Evolutionary conservation across 306 rosid genomes (phyloP).

Genomic region (Notholithocarpus densiflorus): DNA sequence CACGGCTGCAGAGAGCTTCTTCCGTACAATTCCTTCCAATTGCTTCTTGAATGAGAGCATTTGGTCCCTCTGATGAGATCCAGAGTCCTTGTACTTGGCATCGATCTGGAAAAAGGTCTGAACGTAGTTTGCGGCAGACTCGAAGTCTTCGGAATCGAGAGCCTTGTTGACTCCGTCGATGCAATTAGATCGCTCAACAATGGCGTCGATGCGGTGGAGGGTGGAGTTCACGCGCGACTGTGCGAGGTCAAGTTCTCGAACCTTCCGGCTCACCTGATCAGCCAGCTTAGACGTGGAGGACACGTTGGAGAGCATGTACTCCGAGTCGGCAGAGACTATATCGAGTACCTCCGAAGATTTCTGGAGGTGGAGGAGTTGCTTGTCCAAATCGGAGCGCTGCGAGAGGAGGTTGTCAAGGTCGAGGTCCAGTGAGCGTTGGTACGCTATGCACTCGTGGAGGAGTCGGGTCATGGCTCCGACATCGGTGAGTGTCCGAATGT

Average conservation of each 20-base stretch:
- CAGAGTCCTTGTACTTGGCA: constrained; percentile 59
- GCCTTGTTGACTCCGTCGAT: constrained; percentile 71
- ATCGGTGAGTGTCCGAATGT: constrained; percentile 43
- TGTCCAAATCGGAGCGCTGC: constrained; percentile 76
- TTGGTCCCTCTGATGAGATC: constrained; percentile 75
- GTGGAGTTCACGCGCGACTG: constrained; percentile 83
- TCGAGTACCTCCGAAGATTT: constrained; percentile 67
- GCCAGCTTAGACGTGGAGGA: constrained; percentile 54
- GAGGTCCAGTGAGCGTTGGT: constrained; percentile 54
- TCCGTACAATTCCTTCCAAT: constrained; percentile 71
- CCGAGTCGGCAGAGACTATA: constrained; percentile 67
- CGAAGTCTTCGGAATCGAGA: constrained; percentile 64
- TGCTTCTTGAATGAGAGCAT: constrained; percentile 56
- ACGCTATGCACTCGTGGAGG: constrained; percentile 60
- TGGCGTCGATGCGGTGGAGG: constrained; percentile 77
- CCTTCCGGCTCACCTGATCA: constrained; percentile 59
- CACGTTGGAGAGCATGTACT: constrained; percentile 44
- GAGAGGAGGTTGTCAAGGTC: constrained; percentile 70
- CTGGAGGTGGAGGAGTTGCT: constrained; percentile 61
- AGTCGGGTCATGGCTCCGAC: constrained; percentile 64
- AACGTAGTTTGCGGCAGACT: constrained; percentile 58
- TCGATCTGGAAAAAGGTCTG: constrained; percentile 71
- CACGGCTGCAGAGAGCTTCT: constrained; percentile 68
- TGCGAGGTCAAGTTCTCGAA: constrained; percentile 87
- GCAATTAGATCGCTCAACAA: constrained; percentile 70